Conservation (phyloP, 371 early-diverging fungal genomes). For the Phascolomyces articulosus region DNA sequence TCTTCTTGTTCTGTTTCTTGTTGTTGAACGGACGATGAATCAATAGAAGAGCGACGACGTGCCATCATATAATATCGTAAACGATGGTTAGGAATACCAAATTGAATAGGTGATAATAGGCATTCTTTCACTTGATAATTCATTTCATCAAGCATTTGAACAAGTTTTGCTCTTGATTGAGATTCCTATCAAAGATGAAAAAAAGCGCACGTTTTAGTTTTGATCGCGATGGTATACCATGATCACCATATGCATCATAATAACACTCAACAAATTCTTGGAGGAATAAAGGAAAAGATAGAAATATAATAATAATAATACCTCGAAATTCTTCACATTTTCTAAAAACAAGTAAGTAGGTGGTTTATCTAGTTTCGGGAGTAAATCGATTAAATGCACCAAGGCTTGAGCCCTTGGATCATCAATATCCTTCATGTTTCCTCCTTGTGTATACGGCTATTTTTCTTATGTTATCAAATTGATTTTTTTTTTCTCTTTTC, state of each 20-base stretch:
- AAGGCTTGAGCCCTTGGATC: slow-evolving; percentile 73
- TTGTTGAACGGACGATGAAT: not conserved
- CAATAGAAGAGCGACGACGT: slow-evolving; percentile 29
- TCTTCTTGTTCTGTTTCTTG: slow-evolving; percentile 12
- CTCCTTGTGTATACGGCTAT: slow-evolving; percentile 73
- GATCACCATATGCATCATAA: no score
- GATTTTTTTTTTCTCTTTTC: not conserved
- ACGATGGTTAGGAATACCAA: slow-evolving; percentile 74
- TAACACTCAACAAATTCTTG: no score
- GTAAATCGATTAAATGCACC: slow-evolving; percentile 60
- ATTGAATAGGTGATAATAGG: slow-evolving; percentile 65
- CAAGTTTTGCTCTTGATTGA: slow-evolving; percentile 57
- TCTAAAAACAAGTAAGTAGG: slow-evolving; percentile 71
- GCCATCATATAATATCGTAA: slow-evolving; percentile 72
- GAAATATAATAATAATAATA: slow-evolving; percentile 11
- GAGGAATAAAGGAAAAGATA: no score
- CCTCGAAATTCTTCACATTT: slow-evolving; percentile 82
- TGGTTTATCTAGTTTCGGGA: slow-evolving; percentile 47
- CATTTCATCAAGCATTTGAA: slow-evolving; percentile 56
- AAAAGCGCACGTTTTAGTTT: no score
- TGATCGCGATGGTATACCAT: no score
- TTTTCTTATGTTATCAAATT: not conserved
- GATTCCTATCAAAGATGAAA: slow-evolving; percentile 53
- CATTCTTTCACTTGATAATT: slow-evolving; percentile 71
- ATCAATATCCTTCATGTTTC: slow-evolving; percentile 63